phyloP scores from a whole-genome alignment of 495 filamentous ascomycete species.

The Daldinia grandis region DNA sequence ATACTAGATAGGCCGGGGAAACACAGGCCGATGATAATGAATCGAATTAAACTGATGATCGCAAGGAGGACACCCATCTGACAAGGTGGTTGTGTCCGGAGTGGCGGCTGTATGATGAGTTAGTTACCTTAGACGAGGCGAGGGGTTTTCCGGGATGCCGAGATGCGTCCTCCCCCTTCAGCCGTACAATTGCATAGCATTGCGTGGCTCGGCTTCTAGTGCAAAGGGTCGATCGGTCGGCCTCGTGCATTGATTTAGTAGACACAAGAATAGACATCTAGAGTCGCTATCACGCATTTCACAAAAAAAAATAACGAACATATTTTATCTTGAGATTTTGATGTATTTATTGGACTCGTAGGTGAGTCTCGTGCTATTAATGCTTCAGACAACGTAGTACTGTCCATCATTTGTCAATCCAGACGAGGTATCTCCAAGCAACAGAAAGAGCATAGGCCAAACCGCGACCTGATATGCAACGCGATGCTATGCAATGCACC shows the following conservation, averaged over 20 bases:
- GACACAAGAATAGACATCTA: constrained; percentile 19
- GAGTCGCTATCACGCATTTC: not conserved
- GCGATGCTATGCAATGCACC: constrained; percentile 22
- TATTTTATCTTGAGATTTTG: not conserved
- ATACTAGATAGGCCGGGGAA: not conserved
- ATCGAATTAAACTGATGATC: constrained; percentile 10
- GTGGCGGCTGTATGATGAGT: not conserved
- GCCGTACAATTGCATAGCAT: constrained; percentile 28
- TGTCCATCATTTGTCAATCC: not conserved
- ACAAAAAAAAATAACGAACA: not conserved
- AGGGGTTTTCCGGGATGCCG: constrained; percentile 13
- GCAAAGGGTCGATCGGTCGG: constrained; percentile 12
- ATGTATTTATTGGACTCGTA: not conserved
- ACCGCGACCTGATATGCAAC: not conserved
- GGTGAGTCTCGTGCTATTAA: not conserved
- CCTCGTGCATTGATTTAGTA: constrained; percentile 27
- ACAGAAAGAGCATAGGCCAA: not conserved
- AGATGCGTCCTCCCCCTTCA: not conserved
- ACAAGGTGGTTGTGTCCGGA: not conserved
- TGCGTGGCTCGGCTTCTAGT: constrained; percentile 15
- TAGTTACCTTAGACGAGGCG: constrained; percentile 8
- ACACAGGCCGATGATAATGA: constrained; percentile 9
- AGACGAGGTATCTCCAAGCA: constrained; percentile 18
- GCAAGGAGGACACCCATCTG: not conserved
- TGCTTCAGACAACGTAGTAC: not conserved